Evolutionary conservation across 257 asterid genomes (phyloP), one percentile per base, ranked within the genome.

Genomic region (Ballota nigra): DNA sequence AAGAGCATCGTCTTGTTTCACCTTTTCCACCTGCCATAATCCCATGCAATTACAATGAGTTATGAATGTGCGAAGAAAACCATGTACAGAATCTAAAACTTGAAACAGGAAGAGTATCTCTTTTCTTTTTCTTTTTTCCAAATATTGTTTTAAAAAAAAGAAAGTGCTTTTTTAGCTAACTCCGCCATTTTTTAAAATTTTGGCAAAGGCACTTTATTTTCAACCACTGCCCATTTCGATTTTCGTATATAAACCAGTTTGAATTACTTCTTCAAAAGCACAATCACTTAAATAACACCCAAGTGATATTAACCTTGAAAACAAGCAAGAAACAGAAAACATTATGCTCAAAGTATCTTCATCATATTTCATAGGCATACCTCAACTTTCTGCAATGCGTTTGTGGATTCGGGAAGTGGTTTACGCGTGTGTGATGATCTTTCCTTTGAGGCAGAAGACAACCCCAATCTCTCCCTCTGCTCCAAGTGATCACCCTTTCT

Each of bases 331-430:
- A 52, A 40, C 36, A 49, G 40, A 47, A 8, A 28, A 28, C 66
- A 19, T 20, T 15, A 57, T 52, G 33, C 43, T 38, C 47, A 43
- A 41, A 70, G 10, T 12, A 60, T 70, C 10, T 4, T 19, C 16
- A 55, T 26, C 38, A 66, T 26, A 26, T 26, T 26, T 26, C 29
- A 26, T 31, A 12, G 26, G 36, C 66, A 75, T 79, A 93, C 97
- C 96, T 94, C 96, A 59, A 94, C 93, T 88, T 86, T 88, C 87
- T 91, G 95, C 79, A 89, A 36, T 23, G 92, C 86, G 71, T 83
- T 85, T 0, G 95, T 78, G 24, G 96, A 84, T 75, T 91, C 96
- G 12, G 87, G 38, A 70, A 72, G 83, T 20, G 86, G 84, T 60
- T 82, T 80, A 40, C 71, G 86, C 36, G 86, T 16, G 24, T 63